Base-by-base conservation (phyloP, 495 filamentous ascomycete species). In the Hypoxylon lienhwacheense region DNA sequence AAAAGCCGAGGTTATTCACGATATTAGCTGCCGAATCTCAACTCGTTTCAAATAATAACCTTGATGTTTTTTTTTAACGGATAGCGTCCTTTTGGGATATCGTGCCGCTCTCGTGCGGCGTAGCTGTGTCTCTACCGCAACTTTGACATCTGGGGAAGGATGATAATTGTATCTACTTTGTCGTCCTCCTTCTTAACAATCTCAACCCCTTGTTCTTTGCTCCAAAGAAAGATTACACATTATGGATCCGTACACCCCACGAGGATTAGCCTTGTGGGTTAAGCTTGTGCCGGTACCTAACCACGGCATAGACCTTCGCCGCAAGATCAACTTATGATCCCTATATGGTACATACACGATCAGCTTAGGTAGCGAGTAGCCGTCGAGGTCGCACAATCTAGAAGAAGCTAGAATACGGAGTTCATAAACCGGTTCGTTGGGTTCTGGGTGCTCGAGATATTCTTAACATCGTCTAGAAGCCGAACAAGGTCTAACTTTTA, bases 101-200 rank as follows among this genome's bases (percentile, higher is more conserved):
- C 6, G 32, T 29, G 45, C 37, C 46, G 25, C 40, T 19, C 32
- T 8, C 24, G n/a, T 44, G 46, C 31, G 24, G 53, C 39, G 39
- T 40, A 46, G 39, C 26, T 49, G 12, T 44, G n/a, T n/a, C n/a
- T n/a, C n/a, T n/a, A n/a, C 29, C 14, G n/a, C 21, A 33, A 7
- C 25, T 36, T 45, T 16, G 14, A 39, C 40, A 24, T 31, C 40
- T 20, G 10, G 22, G 31, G 35, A 32, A 48, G 25, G 12, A 15
- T 12, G 7, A 26, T 40, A 20, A 24, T 11, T 20, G n/a, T 36
- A 19, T 25, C 14, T 26, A 15, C 20, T 15, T n/a, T 20, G 31
- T 44, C 15, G 10, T 12, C 6, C 11, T 12, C 15, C 24, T 21
- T 16, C 25, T 17, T 31, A 29, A 22, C 17, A 14, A 40, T n/a